Evolutionary conservation across 148 eudicot species (phyloP), one percentile per base, ranked within the genome.

Genomic region (Selenicereus undatus): DNA sequence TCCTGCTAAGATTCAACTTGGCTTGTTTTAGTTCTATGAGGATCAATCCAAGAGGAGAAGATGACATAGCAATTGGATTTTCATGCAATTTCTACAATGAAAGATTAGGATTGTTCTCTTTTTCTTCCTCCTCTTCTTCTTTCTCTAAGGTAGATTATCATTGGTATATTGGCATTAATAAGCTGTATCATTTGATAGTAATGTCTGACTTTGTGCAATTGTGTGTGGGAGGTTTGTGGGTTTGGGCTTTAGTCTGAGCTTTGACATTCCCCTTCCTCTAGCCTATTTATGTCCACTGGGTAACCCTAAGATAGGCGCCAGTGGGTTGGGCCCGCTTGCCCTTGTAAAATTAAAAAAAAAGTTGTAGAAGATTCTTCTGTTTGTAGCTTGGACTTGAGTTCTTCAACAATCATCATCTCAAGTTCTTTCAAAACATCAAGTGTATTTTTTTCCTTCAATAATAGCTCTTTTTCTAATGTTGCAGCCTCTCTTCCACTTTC

Each of bases 371-470:
- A 77, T 78, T 92, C 89, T 89, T 90, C 93, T 51, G 83, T 88
- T 56, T 88, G 97, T 80, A 97, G 80, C 87, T 90, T 92, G 11
- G 81, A 83, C 81, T 89, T 97, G n/a, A 97, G 91, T 68, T 91
- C 90, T 87, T 97, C 98, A 4, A 97, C 92, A 10, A 85, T 80
- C 77, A 81, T 74, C 10, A 82, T 86, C 85, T 97, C 97, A 16
- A 97, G 94, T 82, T 97, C 98, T 83, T 94, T 97, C 69, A 97
- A 81, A 80, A 97, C 97, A 78, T 89, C 85, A 43, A 93, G 86
- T 8, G 97, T 93, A 70, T 95, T 97, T 81, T 89, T 87, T 87
- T 95, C 98, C 86, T 93, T 95, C 42, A 80, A 48, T 18, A 87
- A 89, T 71, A 95, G 87, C 72, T 95, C 98, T 80, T 85, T 88